Evolutionary conservation across 192 early-diverging fungal genomes (phyloP), one percentile per base, ranked within the genome.

Genomic region (Podila clonocystis): DNA sequence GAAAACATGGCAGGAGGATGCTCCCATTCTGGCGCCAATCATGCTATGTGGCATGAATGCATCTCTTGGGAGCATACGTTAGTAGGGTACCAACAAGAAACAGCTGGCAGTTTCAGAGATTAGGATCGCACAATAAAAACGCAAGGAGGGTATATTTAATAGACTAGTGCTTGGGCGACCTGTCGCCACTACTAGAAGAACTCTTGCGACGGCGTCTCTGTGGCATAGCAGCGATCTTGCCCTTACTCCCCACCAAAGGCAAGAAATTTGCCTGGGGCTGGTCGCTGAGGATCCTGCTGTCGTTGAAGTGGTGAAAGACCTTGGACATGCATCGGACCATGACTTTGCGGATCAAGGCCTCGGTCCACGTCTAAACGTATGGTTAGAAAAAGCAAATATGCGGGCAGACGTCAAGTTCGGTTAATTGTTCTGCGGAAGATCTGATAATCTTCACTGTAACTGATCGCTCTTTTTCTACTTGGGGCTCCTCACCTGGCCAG

Each of bases 251-350:
- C 1, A 75, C 62, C 24, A 62, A 26, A 0, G 66, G 73, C 48
- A 75, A 34, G 62, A 75, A 75, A 7, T 3, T 68, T 4, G 73
- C 73, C 38, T 75, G 73, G 33, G 66, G 73, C 33, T 67, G 66
- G 33, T 75, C 73, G 0, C 60, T 49, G 50, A 75, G 62, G 3
- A 50, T 75, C 62, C 68, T 75, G 24, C 50, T n/a, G 29, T 75
- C 73, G 33, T 67, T 50, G 22, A 75, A 75, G 33, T 75, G 66
- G 13, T 75, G 73, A 33, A 64, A 62, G 15, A 75, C 50, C 62
- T 68, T 75, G 50, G 61, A 68, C 34, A 75, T 68, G 50, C 68
- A 68, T 22, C 73, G 65, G 12, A 75, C 73, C 9, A 58, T 28
- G 9, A 75, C 59, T 52, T 63, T 66, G 22, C 73, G 49, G 52